A percentile compares a stretch with the other conserved stretches of the same genome.
phyloP scores from a whole-genome alignment of 129 eudicot species.

The Ambrosia trifida region DNA sequence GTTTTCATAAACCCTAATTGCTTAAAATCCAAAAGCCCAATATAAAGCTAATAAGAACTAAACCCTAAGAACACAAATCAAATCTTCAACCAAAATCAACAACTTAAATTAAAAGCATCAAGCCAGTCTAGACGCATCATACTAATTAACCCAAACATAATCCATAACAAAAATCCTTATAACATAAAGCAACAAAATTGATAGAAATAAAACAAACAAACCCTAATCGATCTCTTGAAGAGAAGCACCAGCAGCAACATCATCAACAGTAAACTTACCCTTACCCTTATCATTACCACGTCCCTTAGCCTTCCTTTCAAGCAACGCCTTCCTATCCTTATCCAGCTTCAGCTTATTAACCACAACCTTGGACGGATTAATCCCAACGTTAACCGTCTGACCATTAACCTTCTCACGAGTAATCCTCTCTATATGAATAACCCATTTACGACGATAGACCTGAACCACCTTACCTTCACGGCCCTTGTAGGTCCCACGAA shows the following conservation, averaged over 20 bases:
- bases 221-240: constrained; percentile 42
- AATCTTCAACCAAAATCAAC: background rate
- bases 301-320: constrained; percentile 68
- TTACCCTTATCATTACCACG: constrained; percentile 58
- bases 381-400: constrained; percentile 66
- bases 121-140: background rate
- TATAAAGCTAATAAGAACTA: too few relatives aligned
- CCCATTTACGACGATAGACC: constrained; percentile 65
- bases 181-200: constrained; percentile 22
- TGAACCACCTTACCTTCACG: constrained; percentile 67
- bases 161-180: background rate
- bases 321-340: constrained; percentile 62
- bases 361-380: constrained; percentile 61
- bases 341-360: constrained; percentile 62
- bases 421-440: constrained; percentile 63
- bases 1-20: background rate
- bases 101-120: background rate
- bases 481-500: constrained; percentile 71
- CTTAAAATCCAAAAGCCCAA: too few relatives aligned
- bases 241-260: constrained; percentile 42
- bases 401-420: constrained; percentile 82
- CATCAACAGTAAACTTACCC: constrained; percentile 66
- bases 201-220: background rate
- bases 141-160: constrained; percentile 3
- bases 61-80: constrained; percentile 1